A percentile compares a stretch with the other conserved stretches of the same genome.
Evolutionary conservation across 2,329 filamentous ascomycete species (phyloP).

Genomic region (Talaromyces sp.): DNA sequence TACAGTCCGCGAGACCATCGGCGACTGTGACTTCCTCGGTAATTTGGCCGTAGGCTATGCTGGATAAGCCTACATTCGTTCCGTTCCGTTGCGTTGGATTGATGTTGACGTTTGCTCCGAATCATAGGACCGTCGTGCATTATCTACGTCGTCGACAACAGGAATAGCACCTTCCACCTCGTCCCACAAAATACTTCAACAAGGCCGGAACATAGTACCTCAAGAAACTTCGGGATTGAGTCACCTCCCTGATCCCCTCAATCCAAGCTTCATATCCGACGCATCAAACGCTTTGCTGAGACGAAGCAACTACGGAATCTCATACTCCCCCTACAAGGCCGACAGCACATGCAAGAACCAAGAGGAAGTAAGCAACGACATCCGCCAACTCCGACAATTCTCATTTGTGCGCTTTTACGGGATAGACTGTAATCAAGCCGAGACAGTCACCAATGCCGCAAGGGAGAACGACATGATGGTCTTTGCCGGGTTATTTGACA

Average conservation of each 20-base stretch:
- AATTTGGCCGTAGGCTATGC: background rate
- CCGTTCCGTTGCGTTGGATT: background rate
- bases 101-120: background rate
- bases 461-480: conserved; percentile 62
- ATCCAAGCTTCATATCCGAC: background rate
- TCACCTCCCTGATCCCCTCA: background rate
- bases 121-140: background rate
- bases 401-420: conserved; percentile 70
- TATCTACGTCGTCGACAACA: background rate
- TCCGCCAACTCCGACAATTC: conserved; percentile 55
- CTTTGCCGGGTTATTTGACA: conserved; percentile 69
- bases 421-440: conserved; percentile 69
- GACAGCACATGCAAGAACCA: conserved; percentile 62
- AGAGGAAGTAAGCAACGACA: conserved; percentile 59
- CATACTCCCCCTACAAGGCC: conserved; percentile 54
- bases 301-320: conserved; percentile 42
- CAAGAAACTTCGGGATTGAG: background rate
- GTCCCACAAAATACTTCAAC: background rate
- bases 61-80: no score
- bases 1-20: background rate
- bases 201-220: background rate
- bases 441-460: conserved; percentile 58
- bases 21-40: background rate
- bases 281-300: background rate
- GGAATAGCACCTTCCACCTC: background rate